Evolutionary conservation across 1,284 basidiomycete species (phyloP).

Genomic region (Testicularia cyperi): DNA sequence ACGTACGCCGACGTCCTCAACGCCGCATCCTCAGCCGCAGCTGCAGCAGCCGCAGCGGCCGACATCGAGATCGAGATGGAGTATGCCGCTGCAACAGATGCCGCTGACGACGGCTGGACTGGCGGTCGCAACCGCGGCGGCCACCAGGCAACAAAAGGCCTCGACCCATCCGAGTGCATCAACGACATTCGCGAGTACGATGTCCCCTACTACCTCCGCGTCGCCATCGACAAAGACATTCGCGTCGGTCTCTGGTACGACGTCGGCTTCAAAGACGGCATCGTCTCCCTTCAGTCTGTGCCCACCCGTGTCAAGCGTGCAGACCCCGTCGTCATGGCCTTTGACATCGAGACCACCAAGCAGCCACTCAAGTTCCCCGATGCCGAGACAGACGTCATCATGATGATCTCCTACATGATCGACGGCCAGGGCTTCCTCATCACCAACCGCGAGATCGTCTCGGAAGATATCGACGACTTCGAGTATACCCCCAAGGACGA

Average conservation of each 20-base stretch:
- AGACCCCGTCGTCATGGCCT: conserved; percentile 98
- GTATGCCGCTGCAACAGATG: conserved; percentile 50
- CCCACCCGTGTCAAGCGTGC: conserved; percentile 92
- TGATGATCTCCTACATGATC: conserved; percentile 99
- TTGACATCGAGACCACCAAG: conserved; percentile 98
- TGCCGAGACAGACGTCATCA: conserved; percentile 91
- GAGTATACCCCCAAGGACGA: conserved; percentile 98
- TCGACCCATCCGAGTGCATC: conserved; percentile 84
- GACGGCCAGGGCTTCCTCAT: conserved; percentile 96
- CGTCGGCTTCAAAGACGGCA: conserved; percentile 76
- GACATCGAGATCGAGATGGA: conserved; percentile 46
- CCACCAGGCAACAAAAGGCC: conserved; percentile 51
- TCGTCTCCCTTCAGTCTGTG: conserved; percentile 74
- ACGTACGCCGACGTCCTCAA: conserved; percentile 96
- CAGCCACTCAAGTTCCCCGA: conserved; percentile 98
- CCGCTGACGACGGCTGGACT: conserved; percentile 48
- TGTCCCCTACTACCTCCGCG: conserved; percentile 94
- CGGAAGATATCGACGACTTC: conserved; percentile 96
- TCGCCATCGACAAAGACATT: conserved; percentile 96
- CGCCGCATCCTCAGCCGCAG: conserved; percentile 41
- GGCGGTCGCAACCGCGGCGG: conserved; percentile 18
- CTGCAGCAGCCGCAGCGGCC: conserved; percentile 20
- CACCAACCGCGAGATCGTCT: conserved; percentile 95
- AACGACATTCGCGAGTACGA: conserved; percentile 96
- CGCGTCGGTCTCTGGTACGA: conserved; percentile 97